These are phyloP conservation scores for Lepidium africanum DNA, from an alignment of 345 rosid species.

Conservation along the genomic window DNA sequence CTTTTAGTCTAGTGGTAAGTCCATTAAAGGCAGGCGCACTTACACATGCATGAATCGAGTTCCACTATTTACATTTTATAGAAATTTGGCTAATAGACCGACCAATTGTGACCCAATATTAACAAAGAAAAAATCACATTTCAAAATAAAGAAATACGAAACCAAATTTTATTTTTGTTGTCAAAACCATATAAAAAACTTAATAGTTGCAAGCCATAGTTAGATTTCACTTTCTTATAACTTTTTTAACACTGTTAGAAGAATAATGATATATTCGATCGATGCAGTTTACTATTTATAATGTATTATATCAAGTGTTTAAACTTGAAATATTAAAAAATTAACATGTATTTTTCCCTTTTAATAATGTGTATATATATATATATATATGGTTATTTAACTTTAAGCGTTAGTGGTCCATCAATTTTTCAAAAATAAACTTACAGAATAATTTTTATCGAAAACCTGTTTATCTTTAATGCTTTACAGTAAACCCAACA, in stretches of 20 bases:
- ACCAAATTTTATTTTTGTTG: too few relatives aligned
- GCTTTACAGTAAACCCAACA: conserved; percentile 17
- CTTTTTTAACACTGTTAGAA: not conserved
- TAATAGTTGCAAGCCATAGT: not conserved
- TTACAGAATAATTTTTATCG: not conserved
- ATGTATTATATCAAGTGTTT: not conserved
- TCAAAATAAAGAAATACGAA: too few relatives aligned
- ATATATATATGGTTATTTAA: not conserved
- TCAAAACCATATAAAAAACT: not conserved
- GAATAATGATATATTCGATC: not conserved
- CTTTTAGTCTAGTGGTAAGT: too few relatives aligned
- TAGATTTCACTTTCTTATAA: not conserved
- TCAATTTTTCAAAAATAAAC: not conserved
- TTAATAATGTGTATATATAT: not conserved
- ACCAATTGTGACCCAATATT: too few relatives aligned
- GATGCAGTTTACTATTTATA: not conserved
- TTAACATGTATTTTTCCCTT: not conserved
- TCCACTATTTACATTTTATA: too few relatives aligned
- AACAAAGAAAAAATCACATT: too few relatives aligned
- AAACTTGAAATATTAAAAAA: not conserved
- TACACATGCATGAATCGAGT: too few relatives aligned
- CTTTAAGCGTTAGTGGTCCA: not conserved
- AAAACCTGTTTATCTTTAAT: conserved; percentile 1
- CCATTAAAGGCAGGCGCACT: too few relatives aligned
- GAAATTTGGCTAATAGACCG: too few relatives aligned